Evolutionary conservation across 1,284 basidiomycete species (phyloP).

Genomic region (Coniferiporia sulphurascens): DNA sequence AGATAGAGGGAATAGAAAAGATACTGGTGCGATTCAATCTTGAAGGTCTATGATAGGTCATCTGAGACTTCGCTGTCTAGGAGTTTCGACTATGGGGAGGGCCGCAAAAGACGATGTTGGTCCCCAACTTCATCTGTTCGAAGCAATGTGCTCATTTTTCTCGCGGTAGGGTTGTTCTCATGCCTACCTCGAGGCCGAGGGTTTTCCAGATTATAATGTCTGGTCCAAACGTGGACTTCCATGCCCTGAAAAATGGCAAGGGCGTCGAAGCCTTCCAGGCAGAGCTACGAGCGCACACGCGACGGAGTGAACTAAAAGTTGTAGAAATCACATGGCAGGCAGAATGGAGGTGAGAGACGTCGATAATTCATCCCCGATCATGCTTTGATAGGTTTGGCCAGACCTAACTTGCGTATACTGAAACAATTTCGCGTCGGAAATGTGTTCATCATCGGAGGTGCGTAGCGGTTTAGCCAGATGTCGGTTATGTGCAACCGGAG

Average conservation of each 20-base stretch:
- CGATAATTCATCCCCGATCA: not conserved
- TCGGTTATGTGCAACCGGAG: not conserved
- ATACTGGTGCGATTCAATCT: not conserved
- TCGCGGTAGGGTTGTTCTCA: not conserved
- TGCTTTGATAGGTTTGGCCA: constrained; percentile 11
- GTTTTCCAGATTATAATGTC: constrained; percentile 5
- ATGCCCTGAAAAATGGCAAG: not conserved
- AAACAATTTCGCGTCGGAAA: constrained; percentile 32
- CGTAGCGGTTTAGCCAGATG: not conserved
- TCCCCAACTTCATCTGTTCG: not conserved
- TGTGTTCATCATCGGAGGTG: constrained; percentile 36
- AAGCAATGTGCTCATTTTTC: not conserved
- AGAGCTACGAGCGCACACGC: not conserved
- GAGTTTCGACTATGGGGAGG: not conserved
- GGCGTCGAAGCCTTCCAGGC: not conserved
- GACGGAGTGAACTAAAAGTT: constrained; percentile 1
- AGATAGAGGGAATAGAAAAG: not conserved
- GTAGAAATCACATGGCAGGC: constrained; percentile 6
- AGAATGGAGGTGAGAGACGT: constrained; percentile 3
- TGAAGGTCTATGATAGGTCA: not conserved
- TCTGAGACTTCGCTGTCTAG: not conserved
- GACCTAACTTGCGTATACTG: constrained; percentile 36
- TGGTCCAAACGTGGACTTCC: not conserved
- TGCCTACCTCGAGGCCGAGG: not conserved
- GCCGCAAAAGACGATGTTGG: not conserved